A percentile compares a stretch with the other conserved stretches of the same genome.
Conservation (phyloP, 202 grass and related monocot genomes). For the Schoenoplectus triqueter region DNA sequence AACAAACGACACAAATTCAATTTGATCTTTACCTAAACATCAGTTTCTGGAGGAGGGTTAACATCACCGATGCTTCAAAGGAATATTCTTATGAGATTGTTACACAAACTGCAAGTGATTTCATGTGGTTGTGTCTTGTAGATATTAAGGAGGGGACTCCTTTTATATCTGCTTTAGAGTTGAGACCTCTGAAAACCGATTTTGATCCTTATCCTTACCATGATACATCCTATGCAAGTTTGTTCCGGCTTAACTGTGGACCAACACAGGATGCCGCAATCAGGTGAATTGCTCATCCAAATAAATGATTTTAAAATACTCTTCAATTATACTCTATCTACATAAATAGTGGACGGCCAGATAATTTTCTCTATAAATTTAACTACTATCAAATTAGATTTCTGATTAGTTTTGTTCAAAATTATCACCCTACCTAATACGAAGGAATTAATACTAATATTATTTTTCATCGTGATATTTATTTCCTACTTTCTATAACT, state of each 20-base stretch:
- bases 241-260: conserved; percentile 40
- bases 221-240: background rate
- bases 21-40: conserved; percentile 42
- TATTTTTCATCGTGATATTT: no score
- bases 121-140: conserved; percentile 38
- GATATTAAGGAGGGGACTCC: conserved; percentile 36
- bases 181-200: conserved; percentile 21
- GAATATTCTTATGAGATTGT: conserved; percentile 38
- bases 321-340: no score
- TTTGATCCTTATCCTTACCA: background rate
- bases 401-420: no score
- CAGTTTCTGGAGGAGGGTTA: conserved; percentile 37
- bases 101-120: background rate
- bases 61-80: conserved; percentile 20
- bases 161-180: conserved; percentile 44
- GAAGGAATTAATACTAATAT: no score
- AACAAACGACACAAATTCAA: background rate
- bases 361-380: no score
- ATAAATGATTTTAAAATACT: no score
- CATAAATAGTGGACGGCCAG: no score
- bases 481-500: no score
- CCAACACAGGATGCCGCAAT: background rate
- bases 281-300: conserved; percentile 17
- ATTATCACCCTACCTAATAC: no score
- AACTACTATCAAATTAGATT: no score